Base-by-base conservation (phyloP, 495 filamentous ascomycete species). In the Penicillium arizonense region DNA sequence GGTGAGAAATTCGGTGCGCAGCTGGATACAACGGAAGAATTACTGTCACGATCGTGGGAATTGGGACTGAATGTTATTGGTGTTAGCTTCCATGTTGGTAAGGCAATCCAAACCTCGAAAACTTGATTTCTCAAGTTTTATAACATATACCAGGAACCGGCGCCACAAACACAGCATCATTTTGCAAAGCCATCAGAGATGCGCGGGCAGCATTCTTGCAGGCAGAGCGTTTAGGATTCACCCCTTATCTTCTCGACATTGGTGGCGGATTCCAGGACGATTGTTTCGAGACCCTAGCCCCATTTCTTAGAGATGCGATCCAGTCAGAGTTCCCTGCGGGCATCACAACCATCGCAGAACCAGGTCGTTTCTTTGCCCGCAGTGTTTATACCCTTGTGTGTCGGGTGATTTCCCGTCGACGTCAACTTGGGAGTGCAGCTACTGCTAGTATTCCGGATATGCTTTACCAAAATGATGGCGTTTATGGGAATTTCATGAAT, bases 11-110 rank as follows among this genome's bases (percentile, higher is more conserved):
- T 67, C 35, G 70, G 70, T 1, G 67, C 67, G 2, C 57, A 57
- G 2, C 24, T 60, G 6, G 55, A 65, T 23, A 51, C 56, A 0
- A 61, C 57, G 0, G 16, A 44, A n/a, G 28, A 34, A 6, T 38
- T 73, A 12, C 49, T 72, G 0, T 33, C 23, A 14, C 26, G 52
- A 16, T 68, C 62, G 14, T 52, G 52, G 58, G 52, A 69, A 12
- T 52, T 73, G 11, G 59, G 49, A 1, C 41, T 73, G n/a, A 51
- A 56, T 14, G 48, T 73, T 18, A 47, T 60, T 12, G 70, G 70
- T 0, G 61, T 73, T 16, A 65, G 67, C 18, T 73, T 73, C 43
- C 70, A 73, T 56, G 56, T 73, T 34, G 70, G 70, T 64, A 60
- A 30, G 58, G 47, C 46, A 32, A 4, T 32, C 18, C 4, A 46